These are phyloP conservation scores for Oryza longistaminata DNA, from an alignment of 176 grass and related monocot species.

Conservation along the genomic window DNA sequence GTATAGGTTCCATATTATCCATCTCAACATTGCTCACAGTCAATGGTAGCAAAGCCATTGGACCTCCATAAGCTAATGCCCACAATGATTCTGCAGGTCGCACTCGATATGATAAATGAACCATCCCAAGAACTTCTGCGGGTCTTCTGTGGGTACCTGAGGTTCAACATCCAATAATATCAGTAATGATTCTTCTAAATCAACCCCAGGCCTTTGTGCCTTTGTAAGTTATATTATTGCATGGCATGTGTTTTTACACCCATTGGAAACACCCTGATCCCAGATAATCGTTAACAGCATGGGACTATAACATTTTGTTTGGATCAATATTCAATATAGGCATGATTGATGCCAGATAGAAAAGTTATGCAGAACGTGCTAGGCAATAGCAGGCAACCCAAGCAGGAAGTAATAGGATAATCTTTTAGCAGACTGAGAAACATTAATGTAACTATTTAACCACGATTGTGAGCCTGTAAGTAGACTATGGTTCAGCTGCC, in stretches of 20 bases:
- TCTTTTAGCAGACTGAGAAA: neutral
- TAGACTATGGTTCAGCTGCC: constrained; percentile 10
- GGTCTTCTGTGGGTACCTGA: constrained; percentile 82
- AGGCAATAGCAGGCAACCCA: constrained; percentile 3
- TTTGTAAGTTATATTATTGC: constrained; percentile 21
- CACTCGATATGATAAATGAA: constrained; percentile 76
- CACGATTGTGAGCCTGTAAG: constrained; percentile 1
- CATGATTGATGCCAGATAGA: constrained; percentile 6
- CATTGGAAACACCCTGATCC: constrained; percentile 25
- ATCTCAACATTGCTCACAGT: constrained; percentile 83
- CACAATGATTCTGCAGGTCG: constrained; percentile 83
- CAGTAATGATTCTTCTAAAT: constrained; percentile 38
- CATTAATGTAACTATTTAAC: constrained; percentile 9
- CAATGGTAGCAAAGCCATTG: constrained; percentile 89
- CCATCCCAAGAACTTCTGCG: constrained; percentile 91
- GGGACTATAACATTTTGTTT: constrained; percentile 15
- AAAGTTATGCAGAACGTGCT: constrained; percentile 17
- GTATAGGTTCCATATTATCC: constrained; percentile 92
- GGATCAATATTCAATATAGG: constrained; percentile 1
- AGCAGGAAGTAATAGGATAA: constrained; percentile 8
- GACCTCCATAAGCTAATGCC: constrained; percentile 90
- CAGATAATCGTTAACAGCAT: constrained; percentile 11
- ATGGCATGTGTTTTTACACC: constrained; percentile 5
- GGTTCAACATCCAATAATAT: constrained; percentile 52
- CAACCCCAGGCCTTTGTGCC: neutral